A percentile compares a stretch with the other conserved stretches of the same genome.
Conservation (phyloP, 2,329 filamentous ascomycete species). For the Verticillium dahliae region DNA sequence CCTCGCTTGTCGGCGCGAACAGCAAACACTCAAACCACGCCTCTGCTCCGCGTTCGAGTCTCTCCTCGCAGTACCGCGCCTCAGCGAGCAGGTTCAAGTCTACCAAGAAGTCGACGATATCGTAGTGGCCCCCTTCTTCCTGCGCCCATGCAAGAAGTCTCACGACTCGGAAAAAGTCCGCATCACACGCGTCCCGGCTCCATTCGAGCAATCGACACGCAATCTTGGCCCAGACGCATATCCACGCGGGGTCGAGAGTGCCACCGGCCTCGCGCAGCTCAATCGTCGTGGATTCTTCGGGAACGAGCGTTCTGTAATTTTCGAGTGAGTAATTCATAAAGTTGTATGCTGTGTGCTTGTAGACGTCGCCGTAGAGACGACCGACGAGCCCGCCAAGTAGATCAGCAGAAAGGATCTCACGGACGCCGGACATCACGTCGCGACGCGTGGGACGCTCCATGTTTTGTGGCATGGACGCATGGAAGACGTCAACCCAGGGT, state of each 20-base stretch:
- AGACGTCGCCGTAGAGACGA: not conserved
- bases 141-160: conserved; percentile 13
- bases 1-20: not conserved
- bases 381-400: conserved; percentile 5
- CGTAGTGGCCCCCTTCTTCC: conserved; percentile 19
- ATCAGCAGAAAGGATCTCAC: conserved; percentile 7
- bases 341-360: conserved; percentile 8
- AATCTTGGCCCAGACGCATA: conserved; percentile 24
- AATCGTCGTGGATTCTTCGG: conserved; percentile 14
- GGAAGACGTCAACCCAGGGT: not conserved
- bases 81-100: conserved; percentile 25
- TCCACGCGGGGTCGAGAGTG: conserved; percentile 24
- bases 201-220: conserved; percentile 22
- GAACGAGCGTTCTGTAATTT: not conserved
- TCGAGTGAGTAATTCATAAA: conserved; percentile 4
- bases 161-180: conserved; percentile 20
- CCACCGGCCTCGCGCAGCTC: conserved; percentile 30
- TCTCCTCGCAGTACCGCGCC: conserved; percentile 17
- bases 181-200: conserved; percentile 18
- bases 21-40: not conserved
- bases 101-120: conserved; percentile 26
- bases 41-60: conserved; percentile 8
- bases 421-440: conserved; percentile 11
- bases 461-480: not conserved
- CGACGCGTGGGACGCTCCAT: not conserved